phyloP scores from a whole-genome alignment of 208 protist species.

The Wallacemonas sp. region DNA sequence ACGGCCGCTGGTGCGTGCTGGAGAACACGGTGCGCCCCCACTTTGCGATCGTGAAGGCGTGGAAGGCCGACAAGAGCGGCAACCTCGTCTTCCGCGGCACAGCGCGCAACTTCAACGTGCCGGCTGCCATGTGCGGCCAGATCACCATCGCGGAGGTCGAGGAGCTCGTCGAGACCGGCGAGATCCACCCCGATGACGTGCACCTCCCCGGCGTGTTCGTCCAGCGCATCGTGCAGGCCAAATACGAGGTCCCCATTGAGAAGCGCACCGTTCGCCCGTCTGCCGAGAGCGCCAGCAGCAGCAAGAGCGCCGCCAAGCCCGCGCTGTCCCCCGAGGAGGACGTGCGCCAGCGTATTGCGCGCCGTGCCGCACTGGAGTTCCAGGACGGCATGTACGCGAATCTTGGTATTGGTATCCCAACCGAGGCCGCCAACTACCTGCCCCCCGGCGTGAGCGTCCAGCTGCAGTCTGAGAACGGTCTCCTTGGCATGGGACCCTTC shows the following conservation, averaged over 20 bases:
- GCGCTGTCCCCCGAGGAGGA: constrained; percentile 31
- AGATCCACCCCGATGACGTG: constrained; percentile 93
- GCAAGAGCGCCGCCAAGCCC: constrained; percentile 28
- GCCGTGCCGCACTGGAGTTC: constrained; percentile 95
- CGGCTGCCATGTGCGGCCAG: constrained; percentile 85
- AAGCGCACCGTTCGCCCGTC: constrained; percentile 38
- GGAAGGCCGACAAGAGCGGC: constrained; percentile 91
- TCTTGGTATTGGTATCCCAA: constrained; percentile 97
- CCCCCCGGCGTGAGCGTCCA: constrained; percentile 78
- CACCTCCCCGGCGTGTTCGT: constrained; percentile 96
- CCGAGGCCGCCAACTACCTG: constrained; percentile 93
- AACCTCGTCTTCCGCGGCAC: constrained; percentile 91
- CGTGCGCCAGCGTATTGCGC: constrained; percentile 88
- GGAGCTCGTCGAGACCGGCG: constrained; percentile 93
- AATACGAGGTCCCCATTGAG: constrained; percentile 51
- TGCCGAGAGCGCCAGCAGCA: constrained; percentile 20
- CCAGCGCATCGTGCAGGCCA: constrained; percentile 82
- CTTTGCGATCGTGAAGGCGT: constrained; percentile 94
- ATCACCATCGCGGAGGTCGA: constrained; percentile 96
- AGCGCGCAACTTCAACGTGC: constrained; percentile 95
- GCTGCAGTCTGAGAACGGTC: constrained; percentile 93
- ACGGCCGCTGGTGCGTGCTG: constrained; percentile 91
- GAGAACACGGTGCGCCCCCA: constrained; percentile 92
- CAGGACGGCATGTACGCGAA: constrained; percentile 96
- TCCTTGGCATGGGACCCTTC: constrained; percentile 94